phyloP scores from a whole-genome alignment of 2,329 filamentous ascomycete genomes.

The Leptographium procerum region DNA sequence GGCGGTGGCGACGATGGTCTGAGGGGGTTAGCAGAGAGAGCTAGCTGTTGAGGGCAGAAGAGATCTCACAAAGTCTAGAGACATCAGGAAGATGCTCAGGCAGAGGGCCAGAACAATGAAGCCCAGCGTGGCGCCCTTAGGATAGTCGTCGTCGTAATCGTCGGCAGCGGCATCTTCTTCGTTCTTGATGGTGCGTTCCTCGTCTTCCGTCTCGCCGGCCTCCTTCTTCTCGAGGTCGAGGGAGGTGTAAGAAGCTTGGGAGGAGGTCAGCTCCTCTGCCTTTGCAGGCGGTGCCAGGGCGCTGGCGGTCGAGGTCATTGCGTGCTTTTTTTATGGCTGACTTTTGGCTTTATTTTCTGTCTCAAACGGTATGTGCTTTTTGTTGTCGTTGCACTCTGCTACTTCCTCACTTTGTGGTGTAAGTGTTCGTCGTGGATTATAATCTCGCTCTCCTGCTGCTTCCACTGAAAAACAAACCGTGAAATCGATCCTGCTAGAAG shows the following conservation, averaged over 20 bases:
- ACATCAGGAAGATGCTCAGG: constrained; percentile 36
- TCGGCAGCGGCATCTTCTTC: background rate
- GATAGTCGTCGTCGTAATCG: constrained; percentile 23
- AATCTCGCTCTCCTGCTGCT: no score
- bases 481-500: no score
- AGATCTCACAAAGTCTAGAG: constrained; percentile 31
- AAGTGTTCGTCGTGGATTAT: no score
- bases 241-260: constrained; percentile 7
- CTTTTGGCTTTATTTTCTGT: no score
- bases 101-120: constrained; percentile 35
- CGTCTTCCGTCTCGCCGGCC: constrained; percentile 4
- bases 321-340: background rate
- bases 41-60: constrained; percentile 19
- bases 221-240: constrained; percentile 9
- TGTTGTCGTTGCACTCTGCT: no score
- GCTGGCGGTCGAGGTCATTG: background rate
- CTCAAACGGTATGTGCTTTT: no score
- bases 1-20: constrained; percentile 44
- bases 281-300: background rate
- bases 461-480: no score
- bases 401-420: no score
- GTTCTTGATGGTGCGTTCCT: constrained; percentile 1
- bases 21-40: background rate
- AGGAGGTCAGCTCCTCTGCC: background rate
- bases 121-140: constrained; percentile 24